Conservation (phyloP, 2,329 filamentous ascomycete genomes). For the Apiospora phragmitis region DNA sequence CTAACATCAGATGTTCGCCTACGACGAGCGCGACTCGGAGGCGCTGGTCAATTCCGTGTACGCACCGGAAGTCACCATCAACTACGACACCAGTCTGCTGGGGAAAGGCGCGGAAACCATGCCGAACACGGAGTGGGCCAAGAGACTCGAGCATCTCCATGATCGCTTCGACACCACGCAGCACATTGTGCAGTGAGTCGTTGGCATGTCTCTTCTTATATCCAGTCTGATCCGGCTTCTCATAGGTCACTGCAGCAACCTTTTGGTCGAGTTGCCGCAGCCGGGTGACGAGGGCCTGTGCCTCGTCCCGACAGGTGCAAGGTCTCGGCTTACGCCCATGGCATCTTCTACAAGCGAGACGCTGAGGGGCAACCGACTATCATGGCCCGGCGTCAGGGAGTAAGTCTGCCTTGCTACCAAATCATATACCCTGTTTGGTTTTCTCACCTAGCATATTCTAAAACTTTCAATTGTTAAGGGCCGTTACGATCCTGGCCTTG, state of each 20-base stretch:
- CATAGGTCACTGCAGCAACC: background rate
- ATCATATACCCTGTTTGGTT: background rate
- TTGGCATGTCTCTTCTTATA: no score
- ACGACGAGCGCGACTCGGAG: background rate
- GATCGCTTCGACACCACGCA: background rate
- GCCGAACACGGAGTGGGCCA: background rate
- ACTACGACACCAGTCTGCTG: background rate
- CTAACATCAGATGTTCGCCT: background rate
- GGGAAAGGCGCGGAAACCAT: background rate
- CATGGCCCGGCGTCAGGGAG: background rate
- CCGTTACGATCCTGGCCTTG: background rate
- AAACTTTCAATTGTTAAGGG: background rate
- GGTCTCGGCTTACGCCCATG: background rate
- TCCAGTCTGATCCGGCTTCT: no score
- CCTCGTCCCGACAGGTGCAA: background rate
- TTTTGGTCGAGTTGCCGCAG: background rate
- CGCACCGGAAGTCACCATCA: background rate
- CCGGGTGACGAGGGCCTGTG: background rate
- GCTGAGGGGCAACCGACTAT: background rate
- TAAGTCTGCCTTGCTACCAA: background rate
- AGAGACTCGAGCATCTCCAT: background rate
- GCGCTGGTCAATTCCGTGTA: background rate
- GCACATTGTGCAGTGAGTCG: background rate
- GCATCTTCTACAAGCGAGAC: background rate
- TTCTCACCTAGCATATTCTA: background rate